phyloP scores from a whole-genome alignment of 371 early-diverging fungal species.

The Mucor indicus region DNA sequence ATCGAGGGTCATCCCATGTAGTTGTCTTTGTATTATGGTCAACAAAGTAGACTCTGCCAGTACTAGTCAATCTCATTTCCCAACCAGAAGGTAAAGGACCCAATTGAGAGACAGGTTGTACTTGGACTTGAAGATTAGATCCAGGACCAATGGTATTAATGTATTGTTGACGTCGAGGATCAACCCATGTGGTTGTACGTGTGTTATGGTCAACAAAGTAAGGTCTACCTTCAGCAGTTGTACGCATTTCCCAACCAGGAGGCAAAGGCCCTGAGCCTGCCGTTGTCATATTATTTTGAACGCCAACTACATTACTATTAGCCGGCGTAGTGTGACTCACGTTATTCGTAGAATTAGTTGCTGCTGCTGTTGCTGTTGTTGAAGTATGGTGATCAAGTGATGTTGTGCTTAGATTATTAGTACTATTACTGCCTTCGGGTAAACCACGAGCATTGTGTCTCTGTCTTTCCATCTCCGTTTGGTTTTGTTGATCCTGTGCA shows the following conservation, averaged over 20 bases:
- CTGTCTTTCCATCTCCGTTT: conserved; percentile 71
- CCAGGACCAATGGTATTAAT: conserved; percentile 53
- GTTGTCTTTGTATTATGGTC: conserved; percentile 94
- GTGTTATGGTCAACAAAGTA: conserved; percentile 98
- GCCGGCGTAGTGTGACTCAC: background rate
- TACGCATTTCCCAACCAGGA: conserved; percentile 55
- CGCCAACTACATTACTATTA: conserved; percentile 1
- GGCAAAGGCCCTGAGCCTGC: conserved; percentile 68
- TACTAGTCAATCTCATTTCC: conserved; percentile 96
- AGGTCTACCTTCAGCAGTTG: conserved; percentile 86
- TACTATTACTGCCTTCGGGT: conserved; percentile 54
- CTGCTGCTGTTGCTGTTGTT: conserved; percentile 22
- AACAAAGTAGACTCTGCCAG: conserved; percentile 91
- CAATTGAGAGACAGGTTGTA: conserved; percentile 72
- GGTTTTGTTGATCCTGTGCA: conserved; percentile 49
- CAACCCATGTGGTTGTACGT: conserved; percentile 95
- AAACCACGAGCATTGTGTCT: conserved; percentile 78
- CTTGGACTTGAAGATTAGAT: conserved; percentile 56
- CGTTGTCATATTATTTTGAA: conserved; percentile 51
- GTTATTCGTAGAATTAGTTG: conserved; percentile 16
- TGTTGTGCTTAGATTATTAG: conserved; percentile 12
- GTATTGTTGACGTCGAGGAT: conserved; percentile 76
- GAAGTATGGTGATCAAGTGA: conserved; percentile 22
- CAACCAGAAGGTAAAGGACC: conserved; percentile 93
- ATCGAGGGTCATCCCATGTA: conserved; percentile 95